Percentiles rank a stretch among this genome's conserved stretches.
These are phyloP conservation scores for Lachnellula occidentalis DNA, from an alignment of 2,329 filamentous ascomycete genomes.

Conservation along the genomic window DNA sequence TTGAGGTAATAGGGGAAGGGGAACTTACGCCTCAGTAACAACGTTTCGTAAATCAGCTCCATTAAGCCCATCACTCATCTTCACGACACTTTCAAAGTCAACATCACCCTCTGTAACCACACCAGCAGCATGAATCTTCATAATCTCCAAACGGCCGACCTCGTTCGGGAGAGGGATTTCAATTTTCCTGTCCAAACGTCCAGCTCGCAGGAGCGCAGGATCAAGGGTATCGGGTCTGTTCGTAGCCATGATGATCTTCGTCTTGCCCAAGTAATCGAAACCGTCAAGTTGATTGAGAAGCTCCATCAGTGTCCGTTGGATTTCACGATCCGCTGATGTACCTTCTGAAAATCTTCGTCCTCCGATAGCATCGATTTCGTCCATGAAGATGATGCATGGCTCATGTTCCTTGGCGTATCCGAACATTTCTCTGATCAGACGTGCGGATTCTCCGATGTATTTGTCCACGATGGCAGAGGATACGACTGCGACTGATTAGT, in stretches of 20 bases:
- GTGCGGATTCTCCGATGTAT: conserved; percentile 97
- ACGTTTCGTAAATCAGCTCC: conserved; percentile 96
- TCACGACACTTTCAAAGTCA: conserved; percentile 98
- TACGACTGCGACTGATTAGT: conserved; percentile 58
- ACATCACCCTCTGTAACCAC: conserved; percentile 91
- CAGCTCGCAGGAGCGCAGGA: conserved; percentile 84
- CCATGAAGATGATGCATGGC: conserved; percentile 99
- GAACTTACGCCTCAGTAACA: conserved; percentile 90
- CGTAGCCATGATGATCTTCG: conserved; percentile 99
- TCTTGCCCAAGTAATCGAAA: conserved; percentile 98
- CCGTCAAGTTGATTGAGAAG: conserved; percentile 97
- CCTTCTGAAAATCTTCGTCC: conserved; percentile 95
- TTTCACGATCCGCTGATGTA: conserved; percentile 95
- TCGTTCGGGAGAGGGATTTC: conserved; percentile 97
- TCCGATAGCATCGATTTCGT: conserved; percentile 98
- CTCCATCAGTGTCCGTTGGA: conserved; percentile 97
- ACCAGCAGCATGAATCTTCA: conserved; percentile 90
- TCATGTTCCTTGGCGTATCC: conserved; percentile 99
- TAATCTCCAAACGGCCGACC: conserved; percentile 89
- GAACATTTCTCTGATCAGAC: conserved; percentile 98
- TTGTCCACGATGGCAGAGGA: conserved; percentile 99
- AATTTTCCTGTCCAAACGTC: conserved; percentile 93
- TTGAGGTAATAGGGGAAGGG: background rate
- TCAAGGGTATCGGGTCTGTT: conserved; percentile 96
- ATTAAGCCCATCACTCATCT: conserved; percentile 99